Evolutionary conservation across 202 grass and related monocot genomes (phyloP), one percentile per base, ranked within the genome.

Genomic region (Panicum virgatum): DNA sequence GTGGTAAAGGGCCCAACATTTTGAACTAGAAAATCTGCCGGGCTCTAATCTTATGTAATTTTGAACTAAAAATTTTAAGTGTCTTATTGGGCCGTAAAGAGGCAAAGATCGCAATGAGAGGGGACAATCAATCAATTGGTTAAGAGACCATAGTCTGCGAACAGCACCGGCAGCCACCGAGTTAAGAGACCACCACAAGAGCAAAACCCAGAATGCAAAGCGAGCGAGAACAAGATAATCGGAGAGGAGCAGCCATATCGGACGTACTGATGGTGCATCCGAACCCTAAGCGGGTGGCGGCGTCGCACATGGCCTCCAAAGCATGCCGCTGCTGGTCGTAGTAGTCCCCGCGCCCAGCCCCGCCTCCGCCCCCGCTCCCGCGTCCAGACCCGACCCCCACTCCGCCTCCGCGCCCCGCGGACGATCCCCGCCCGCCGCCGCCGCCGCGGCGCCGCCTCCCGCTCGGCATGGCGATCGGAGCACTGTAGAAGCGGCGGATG

Each of bases 251-350:
- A 61, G n/a, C 36, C 12, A 16, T 19, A 9, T 32, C 26, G 22
- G 9, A 73, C 84, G 77, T 81, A 81, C 77, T 42, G 27, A 73
- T 19, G 69, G 47, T 47, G 15, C 51, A 36, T 39, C 39, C 1
- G 29, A 86, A 30, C 15, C 84, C 77, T 32, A 47, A 60, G 48
- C 15, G 5, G 48, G 84, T 13, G 39, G 77, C 77, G 69, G 32
- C 18, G 27, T 75, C 77, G 15, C 9, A 0, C 1, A 86, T 6
- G 4, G 38, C 27, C 84, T n/a, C 62, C 32, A 62, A 60, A 2
- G 48, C 51, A 16, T 19, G 36, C 18, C 51, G 69, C 48, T 73
- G 59, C 46, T 72, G 69, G 29, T 12, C 9, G 29, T 48, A 5
- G 29, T 48, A 5, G 11, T 26, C 66, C 39, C 32, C 67, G 19